phyloP scores from a whole-genome alignment of 331 rosid genomes.

The Rhamnella rubrinervis region DNA sequence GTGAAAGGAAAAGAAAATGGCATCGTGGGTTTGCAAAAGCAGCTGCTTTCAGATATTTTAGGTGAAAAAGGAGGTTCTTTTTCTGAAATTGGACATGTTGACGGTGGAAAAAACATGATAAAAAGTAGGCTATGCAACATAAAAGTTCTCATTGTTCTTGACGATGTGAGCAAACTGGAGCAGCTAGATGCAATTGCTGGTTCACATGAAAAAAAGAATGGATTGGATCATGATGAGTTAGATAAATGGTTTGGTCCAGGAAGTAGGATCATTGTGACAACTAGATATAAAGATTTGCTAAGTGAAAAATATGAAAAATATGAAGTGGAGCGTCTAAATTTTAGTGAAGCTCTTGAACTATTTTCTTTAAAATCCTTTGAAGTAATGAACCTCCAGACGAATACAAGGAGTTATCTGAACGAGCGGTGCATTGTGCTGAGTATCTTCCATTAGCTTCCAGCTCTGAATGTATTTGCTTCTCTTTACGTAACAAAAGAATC shows the following conservation, averaged over 20 bases:
- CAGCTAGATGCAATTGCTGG: constrained; percentile 17
- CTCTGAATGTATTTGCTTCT: constrained; percentile 11
- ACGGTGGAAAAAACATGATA: constrained; percentile 12
- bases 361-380: constrained; percentile 5
- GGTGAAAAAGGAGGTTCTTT: neutral
- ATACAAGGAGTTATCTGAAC: neutral
- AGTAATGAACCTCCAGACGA: neutral
- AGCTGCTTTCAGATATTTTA: constrained; percentile 12
- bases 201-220: no score
- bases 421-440: neutral
- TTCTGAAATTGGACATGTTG: neutral
- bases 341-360: neutral
- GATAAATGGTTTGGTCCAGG: constrained; percentile 41
- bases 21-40: constrained; percentile 12
- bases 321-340: neutral
- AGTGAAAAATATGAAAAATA: neutral
- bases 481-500: neutral
- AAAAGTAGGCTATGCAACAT: neutral
- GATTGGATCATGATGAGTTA: no score
- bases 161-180: neutral
- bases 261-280: constrained; percentile 45
- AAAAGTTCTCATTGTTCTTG: constrained; percentile 17
- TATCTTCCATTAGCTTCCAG: constrained; percentile 12
- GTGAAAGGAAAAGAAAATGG: neutral
- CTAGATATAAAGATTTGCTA: constrained; percentile 16